Evolutionary conservation across 345 rosid species (phyloP).

Genomic region (Euphorbia lathyris): DNA sequence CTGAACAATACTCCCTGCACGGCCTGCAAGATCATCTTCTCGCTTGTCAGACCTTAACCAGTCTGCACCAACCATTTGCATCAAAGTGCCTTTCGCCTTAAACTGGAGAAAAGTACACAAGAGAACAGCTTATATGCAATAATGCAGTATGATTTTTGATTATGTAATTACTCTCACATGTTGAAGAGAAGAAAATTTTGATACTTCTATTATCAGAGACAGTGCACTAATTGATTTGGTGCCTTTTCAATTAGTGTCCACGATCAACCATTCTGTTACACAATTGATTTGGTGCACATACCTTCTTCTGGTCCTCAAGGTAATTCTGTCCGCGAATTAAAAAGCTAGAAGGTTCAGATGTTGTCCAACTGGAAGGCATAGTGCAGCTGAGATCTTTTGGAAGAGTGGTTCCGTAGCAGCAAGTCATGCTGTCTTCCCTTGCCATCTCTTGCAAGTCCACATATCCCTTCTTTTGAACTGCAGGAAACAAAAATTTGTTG

Average conservation of each 20-base stretch:
- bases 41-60: conserved; percentile 86
- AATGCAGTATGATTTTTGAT: background rate
- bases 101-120: conserved; percentile 42
- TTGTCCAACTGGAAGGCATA: conserved; percentile 73
- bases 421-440: conserved; percentile 52
- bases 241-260: conserved; percentile 4
- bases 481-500: conserved; percentile 18
- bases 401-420: conserved; percentile 81
- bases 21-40: conserved; percentile 87
- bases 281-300: conserved; percentile 23
- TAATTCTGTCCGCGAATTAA: conserved; percentile 83
- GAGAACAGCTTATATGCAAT: background rate
- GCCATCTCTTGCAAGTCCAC: conserved; percentile 70
- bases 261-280: background rate
- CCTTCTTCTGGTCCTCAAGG: conserved; percentile 80
- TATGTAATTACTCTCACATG: no score
- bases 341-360: conserved; percentile 75
- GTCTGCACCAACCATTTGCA: conserved; percentile 97
- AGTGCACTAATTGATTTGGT: background rate
- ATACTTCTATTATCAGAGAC: background rate
- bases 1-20: conserved; percentile 93
- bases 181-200: background rate
- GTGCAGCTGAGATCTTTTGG: conserved; percentile 62
- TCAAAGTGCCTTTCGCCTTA: conserved; percentile 78
- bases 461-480: conserved; percentile 93